Base-by-base conservation (phyloP, 2,329 filamentous ascomycete species). In the Ceratocystis albifundus region DNA sequence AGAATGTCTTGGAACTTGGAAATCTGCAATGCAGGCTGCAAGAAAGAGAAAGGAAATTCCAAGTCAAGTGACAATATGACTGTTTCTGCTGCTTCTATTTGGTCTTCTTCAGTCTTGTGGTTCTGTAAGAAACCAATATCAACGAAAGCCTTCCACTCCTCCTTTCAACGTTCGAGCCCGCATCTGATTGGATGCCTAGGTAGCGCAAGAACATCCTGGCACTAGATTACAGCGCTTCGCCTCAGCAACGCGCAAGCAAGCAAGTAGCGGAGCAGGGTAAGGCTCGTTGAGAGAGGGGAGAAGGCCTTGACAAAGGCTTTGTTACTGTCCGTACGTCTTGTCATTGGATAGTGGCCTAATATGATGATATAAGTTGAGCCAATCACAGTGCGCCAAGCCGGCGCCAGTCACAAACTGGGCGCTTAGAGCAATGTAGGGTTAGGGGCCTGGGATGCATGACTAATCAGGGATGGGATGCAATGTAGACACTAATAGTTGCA, bases 181-280 rank as follows among this genome's bases (percentile, higher is more conserved):
- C 41, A 10, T 62, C 22, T 36, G 17, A 59, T 59, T 59, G 55
- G 55, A 30, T n/a, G 15, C 55, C 55, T 36, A 41, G 48, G 48
- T 10, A 53, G 48, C 20, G 22, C 48, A 50, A 22, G 20, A 48
- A 10, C 48, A 50, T 25, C 48, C 48, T 50, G 48, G 4, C 48
- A 12, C 10, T 41, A 41, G 22, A 28, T 22, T 25, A 53, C 48
- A 53, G 48, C 48, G 48, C 48, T 28, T 53, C 48, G 48, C 48
- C 48, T 28, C 7, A 20, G n/a, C n/a, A 22, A 10, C 17, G 6
- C 4, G 22, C 20, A 25, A 15, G 20, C 6, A 41, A 4, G 3
- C 36, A 3, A 4, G 36, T 41, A 41, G 3, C 36, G 10, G 10
- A 15, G 12, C 36, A 41, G 36, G 36, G 36, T 41, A 41, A 15